phyloP scores from a whole-genome alignment of 441 rosid species.

The Erodium moschatum region DNA sequence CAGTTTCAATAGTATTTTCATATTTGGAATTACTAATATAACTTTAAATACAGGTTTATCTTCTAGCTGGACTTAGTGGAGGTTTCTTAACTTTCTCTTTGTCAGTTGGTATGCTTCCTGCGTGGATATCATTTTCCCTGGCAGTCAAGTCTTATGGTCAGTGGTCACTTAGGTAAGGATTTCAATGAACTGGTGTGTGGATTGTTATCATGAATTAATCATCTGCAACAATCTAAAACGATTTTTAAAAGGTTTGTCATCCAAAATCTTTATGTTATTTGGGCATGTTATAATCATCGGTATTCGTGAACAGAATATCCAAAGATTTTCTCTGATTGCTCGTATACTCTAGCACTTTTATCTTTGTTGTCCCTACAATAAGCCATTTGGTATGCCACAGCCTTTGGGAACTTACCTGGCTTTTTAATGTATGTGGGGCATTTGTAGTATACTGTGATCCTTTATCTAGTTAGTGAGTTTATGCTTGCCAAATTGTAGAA shows the following conservation, averaged over 20 bases:
- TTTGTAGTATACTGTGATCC: not conserved
- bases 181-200: slow-evolving; percentile 2
- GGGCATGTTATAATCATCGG: not conserved
- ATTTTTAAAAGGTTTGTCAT: not conserved
- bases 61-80: slow-evolving; percentile 70
- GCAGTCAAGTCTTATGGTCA: slow-evolving; percentile 39
- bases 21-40: slow-evolving; percentile 23
- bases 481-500: not conserved
- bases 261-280: not conserved
- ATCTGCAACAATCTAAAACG: not conserved
- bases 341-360: not conserved
- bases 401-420: slow-evolving; percentile 1
- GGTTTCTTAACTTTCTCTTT: slow-evolving; percentile 68
- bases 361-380: not conserved
- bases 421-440: not conserved
- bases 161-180: slow-evolving; percentile 49
- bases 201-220: not conserved
- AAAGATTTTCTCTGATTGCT: not conserved
- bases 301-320: not conserved
- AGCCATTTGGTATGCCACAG: not conserved
- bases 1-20: slow-evolving; percentile 10
- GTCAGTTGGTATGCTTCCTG: slow-evolving; percentile 61
- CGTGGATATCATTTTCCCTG: slow-evolving; percentile 58
- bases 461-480: not conserved
- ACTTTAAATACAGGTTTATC: slow-evolving; percentile 56